Evolutionary conservation across 495 filamentous ascomycete species (phyloP), one percentile per base, ranked within the genome.

Genomic region (Aspergillus ellipticus): DNA sequence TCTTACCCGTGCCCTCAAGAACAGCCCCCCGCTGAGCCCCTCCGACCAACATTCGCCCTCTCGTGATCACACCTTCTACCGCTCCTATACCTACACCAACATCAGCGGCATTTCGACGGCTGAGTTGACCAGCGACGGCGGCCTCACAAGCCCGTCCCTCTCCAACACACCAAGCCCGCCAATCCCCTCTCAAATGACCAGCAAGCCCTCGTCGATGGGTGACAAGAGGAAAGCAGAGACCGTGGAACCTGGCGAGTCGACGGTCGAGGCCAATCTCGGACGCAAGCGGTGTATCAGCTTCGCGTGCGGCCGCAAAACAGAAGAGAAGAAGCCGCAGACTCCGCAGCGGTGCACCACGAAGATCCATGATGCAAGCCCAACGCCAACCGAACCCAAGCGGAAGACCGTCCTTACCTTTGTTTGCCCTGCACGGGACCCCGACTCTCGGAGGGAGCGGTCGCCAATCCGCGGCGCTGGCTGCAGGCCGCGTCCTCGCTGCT

Each of bases 201-300:
- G 58, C 29, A 68, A 68, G 51, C 49, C 60, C 4, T 51, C 63
- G 2, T 42, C 58, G 55, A 29, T 56, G 22, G 58, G 53, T 22
- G 69, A 68, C 45, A 74, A 35, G 29, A 17, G 64, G 10, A 63
- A 73, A 35, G 60, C 64, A 1, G 33, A 66, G 13, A 57, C 62
- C 4, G 62, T 70, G 11, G 62, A 63, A 29, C 43, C 65, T 54
- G 65, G 61, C 39, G 78, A 80, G 59, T 74, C 66, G 7, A 71
- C 65, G n/a, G 69, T 84, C 13, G 83, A 85, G 62, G 78, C 73
- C 21, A 75, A 76, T 21, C 66, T 88, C 31, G 85, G 84, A 17
- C 83, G 85, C 63, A 96, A 90, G 74, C 83, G 95, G 47, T 93
- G 89, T 73, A 97, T 97, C 60, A 92, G 82, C 33, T 98, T 98